Base-by-base conservation (phyloP, 441 rosid genomes). In the Manihot esculenta region DNA sequence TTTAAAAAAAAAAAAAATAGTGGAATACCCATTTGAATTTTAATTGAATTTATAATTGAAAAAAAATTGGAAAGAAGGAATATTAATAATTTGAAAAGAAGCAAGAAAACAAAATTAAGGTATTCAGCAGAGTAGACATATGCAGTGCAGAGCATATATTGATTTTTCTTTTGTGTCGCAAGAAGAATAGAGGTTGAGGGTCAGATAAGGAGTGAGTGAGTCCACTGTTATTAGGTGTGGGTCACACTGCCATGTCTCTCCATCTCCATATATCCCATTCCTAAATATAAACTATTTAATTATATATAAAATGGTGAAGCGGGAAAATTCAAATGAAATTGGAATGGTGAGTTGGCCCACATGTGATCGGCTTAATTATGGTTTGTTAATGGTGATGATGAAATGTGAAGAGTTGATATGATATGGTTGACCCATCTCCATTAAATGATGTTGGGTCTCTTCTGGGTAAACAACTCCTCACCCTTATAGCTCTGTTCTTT, bases 381-480 rank as follows among this genome's bases (percentile, higher is more conserved):
- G n/a, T 33, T 33, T 12, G 38, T 13, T 42, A 44, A 53, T 45
- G 18, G 53, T 62, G 70, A 47, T 48, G 55, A 18, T 9, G 18
- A 44, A 58, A 68, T 57, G 8, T n/a, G n/a, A 15, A 44, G 49
- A n/a, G 21, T 49, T 5, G 53, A 69, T 18, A 41, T 49, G 24
- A 69, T 23, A 62, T 21, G 54, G 77, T 75, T 80, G 81, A 72
- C 77, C 77, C 69, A 13, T 35, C n/a, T 58, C 63, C 75, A 68
- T 70, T 75, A 58, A 72, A 74, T 69, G 70, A 20, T 75, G 72
- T 33, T 60, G 59, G 69, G 4, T 33, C n/a, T 64, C n/a, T 49
- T 73, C 14, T 1, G 44, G 56, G 54, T 26, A 38, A 66, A 30
- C 10, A 10, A 20, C 17, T 26, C 2, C 30, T 51, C 58, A 49